Conservation (phyloP, 108 stramenopile genomes). For the Skeletonema marinoi region DNA sequence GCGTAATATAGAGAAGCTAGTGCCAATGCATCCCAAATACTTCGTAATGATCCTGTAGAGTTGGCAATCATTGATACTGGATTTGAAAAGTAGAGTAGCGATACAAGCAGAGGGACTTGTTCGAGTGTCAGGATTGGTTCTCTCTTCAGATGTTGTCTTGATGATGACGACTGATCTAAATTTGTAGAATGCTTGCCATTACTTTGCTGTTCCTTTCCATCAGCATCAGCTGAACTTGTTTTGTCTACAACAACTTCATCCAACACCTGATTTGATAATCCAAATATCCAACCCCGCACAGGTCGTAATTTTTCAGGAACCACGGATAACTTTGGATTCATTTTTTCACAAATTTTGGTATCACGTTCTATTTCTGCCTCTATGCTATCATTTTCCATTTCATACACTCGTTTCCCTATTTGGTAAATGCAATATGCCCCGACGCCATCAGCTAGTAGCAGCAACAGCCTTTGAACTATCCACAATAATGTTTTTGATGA, state of each 20-base stretch:
- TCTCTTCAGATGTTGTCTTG: not conserved
- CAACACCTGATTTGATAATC: slow-evolving; percentile 22
- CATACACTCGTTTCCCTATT: slow-evolving; percentile 16
- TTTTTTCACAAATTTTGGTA: slow-evolving; percentile 10
- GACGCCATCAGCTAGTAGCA: slow-evolving; percentile 31
- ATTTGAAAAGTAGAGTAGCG: slow-evolving; percentile 57
- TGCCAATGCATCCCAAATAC: slow-evolving; percentile 49
- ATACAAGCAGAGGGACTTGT: slow-evolving; percentile 50
- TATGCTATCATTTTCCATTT: slow-evolving; percentile 12
- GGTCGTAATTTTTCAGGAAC: slow-evolving; percentile 44
- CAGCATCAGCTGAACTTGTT: not conserved
- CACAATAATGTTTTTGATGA: not conserved
- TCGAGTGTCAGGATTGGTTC: slow-evolving; percentile 30
- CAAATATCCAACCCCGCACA: slow-evolving; percentile 44
- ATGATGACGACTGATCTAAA: not conserved
- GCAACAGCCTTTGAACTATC: slow-evolving; percentile 1
- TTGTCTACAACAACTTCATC: not conserved
- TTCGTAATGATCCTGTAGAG: slow-evolving; percentile 46
- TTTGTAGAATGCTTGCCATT: not conserved
- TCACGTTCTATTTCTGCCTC: slow-evolving; percentile 39
- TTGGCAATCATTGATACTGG: slow-evolving; percentile 58
- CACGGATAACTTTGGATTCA: not conserved
- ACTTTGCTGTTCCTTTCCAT: not conserved
- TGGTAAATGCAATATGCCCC: slow-evolving; percentile 32
- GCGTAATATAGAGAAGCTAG: slow-evolving; percentile 46